A percentile compares a stretch with the other conserved stretches of the same genome.
phyloP scores from a whole-genome alignment of 169 alveolate genomes.

The Sarcocystis neurona region DNA sequence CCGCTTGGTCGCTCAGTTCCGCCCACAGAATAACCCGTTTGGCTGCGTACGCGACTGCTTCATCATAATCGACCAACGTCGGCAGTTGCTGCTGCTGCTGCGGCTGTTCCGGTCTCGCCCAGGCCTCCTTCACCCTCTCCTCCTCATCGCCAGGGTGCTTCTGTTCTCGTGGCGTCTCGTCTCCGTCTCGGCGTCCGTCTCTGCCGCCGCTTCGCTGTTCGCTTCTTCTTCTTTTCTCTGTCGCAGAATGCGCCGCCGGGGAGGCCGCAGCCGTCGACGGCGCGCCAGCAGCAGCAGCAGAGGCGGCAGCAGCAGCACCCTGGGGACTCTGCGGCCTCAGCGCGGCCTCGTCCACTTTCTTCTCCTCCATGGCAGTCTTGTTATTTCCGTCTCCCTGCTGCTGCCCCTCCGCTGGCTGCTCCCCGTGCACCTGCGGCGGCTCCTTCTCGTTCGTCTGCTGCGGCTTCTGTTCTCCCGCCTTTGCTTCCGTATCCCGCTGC shows the following conservation, averaged over 20 bases:
- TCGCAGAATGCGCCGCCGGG: too few relatives aligned
- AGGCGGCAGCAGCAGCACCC: too few relatives aligned
- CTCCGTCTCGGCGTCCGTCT: not conserved
- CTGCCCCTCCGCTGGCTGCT: not conserved
- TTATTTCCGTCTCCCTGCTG: not conserved
- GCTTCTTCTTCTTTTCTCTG: not conserved
- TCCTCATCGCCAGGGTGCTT: not conserved
- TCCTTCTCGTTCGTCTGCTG: too few relatives aligned
- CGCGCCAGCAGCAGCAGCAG: too few relatives aligned
- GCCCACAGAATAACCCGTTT: constrained; percentile 46
- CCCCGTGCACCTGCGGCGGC: too few relatives aligned
- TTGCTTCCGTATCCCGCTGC: too few relatives aligned
- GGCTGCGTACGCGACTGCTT: not conserved
- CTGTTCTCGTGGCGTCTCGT: not conserved
- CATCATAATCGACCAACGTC: not conserved
- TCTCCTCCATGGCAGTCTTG: not conserved
- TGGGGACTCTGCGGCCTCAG: too few relatives aligned
- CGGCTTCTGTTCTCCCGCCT: too few relatives aligned
- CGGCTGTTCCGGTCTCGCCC: constrained; percentile 11
- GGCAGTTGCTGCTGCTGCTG: constrained; percentile 11
- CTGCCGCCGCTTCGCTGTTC: not conserved
- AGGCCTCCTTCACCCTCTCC: not conserved
- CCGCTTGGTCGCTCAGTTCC: constrained; percentile 46
- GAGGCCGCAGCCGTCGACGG: too few relatives aligned
- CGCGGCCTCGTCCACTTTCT: not conserved